phyloP scores from a whole-genome alignment of 805 yeast species.

The Sporopachydermia lactativora region DNA sequence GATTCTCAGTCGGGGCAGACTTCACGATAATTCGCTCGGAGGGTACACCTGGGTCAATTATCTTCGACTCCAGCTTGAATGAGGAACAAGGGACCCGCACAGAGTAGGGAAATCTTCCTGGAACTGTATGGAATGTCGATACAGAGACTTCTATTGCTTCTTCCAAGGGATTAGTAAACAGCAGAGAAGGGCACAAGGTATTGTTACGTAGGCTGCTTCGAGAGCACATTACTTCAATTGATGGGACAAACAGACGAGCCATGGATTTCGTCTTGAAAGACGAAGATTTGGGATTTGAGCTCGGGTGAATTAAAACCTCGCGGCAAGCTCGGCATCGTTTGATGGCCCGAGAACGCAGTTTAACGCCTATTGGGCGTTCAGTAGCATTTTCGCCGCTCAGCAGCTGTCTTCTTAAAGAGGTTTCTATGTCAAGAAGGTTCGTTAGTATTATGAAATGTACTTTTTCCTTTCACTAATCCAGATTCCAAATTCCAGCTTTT shows the following conservation, averaged over 20 bases:
- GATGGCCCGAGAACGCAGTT: constrained; percentile 15
- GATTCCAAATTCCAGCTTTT: too few relatives aligned
- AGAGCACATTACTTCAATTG: constrained; percentile 3
- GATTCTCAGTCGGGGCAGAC: neutral
- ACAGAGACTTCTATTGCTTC: neutral
- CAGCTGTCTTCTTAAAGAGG: too few relatives aligned
- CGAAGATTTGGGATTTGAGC: constrained; percentile 11
- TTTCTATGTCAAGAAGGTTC: too few relatives aligned
- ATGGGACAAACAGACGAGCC: constrained; percentile 16
- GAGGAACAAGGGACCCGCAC: constrained; percentile 1
- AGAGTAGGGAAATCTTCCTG: neutral
- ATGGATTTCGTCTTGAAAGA: constrained; percentile 11
- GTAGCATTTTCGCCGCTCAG: too few relatives aligned
- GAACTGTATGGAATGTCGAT: neutral
- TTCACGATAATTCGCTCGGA: neutral
- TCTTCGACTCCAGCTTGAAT: neutral
- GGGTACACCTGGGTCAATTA: neutral
- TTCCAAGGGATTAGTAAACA: neutral
- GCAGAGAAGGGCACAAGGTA: neutral
- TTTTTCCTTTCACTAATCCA: too few relatives aligned
- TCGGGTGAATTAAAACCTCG: constrained; percentile 19
- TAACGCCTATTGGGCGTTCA: constrained; percentile 13
- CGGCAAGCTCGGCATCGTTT: constrained; percentile 20
- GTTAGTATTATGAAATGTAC: too few relatives aligned
- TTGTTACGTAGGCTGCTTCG: neutral